These are phyloP conservation scores for Sarocladium strictum DNA, from an alignment of 2,329 filamentous ascomycete genomes.

Conservation along the genomic window DNA sequence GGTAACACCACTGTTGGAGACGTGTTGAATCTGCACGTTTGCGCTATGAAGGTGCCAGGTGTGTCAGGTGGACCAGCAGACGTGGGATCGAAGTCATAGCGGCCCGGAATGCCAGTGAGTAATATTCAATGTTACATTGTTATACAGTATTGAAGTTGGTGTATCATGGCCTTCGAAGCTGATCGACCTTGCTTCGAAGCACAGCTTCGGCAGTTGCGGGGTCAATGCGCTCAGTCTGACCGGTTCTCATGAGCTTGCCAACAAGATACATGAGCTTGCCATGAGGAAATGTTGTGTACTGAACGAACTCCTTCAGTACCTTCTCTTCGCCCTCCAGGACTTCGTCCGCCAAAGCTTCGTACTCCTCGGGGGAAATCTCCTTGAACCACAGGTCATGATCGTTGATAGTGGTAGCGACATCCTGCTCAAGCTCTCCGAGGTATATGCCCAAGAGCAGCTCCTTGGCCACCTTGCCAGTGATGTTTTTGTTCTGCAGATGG, in stretches of 20 bases:
- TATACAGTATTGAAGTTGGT: neutral
- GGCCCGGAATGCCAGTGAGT: no score
- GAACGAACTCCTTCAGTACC: constrained; percentile 39
- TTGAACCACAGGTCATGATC: constrained; percentile 47
- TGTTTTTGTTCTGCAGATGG: constrained; percentile 40
- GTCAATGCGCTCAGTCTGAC: constrained; percentile 48
- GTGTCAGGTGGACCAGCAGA: neutral
- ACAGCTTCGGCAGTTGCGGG: constrained; percentile 43
- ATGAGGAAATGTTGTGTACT: constrained; percentile 41
- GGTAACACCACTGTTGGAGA: neutral
- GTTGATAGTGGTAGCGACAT: constrained; percentile 40
- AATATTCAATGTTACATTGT: neutral
- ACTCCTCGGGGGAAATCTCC: constrained; percentile 42
- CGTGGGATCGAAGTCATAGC: no score
- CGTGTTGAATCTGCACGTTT: neutral
- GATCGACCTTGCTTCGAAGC: constrained; percentile 25
- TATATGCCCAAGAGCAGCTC: constrained; percentile 50
- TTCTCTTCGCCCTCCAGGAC: constrained; percentile 40
- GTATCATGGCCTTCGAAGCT: neutral
- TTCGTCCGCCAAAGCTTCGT: constrained; percentile 37
- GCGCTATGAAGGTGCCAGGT: neutral
- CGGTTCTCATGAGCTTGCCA: constrained; percentile 51
- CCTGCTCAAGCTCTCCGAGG: constrained; percentile 36
- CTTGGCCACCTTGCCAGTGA: constrained; percentile 52
- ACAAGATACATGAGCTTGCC: constrained; percentile 57